Conservation (phyloP, 495 filamentous ascomycete species). For the Aspergillus coremiiformis region DNA sequence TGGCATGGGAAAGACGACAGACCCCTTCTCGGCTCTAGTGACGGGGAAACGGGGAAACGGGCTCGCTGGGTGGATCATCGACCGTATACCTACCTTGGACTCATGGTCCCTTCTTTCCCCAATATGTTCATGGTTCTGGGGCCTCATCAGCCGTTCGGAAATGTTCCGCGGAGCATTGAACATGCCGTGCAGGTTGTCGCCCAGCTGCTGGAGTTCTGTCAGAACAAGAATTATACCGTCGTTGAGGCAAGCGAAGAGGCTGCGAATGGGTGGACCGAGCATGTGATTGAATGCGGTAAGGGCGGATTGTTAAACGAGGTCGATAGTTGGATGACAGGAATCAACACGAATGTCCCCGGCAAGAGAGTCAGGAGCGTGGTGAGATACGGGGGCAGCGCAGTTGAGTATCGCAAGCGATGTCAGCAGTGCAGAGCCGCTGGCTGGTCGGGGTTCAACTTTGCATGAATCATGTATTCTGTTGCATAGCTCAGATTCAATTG, state of each 20-base stretch:
- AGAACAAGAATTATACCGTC: conserved; percentile 8
- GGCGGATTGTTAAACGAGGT: conserved; percentile 32
- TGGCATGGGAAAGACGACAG: conserved; percentile 16
- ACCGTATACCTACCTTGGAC: conserved; percentile 16
- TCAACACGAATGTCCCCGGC: conserved; percentile 28
- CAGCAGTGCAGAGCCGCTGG: background rate
- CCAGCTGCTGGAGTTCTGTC: conserved; percentile 11
- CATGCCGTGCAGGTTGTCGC: conserved; percentile 10
- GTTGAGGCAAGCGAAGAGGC: conserved; percentile 11
- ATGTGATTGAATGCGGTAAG: conserved; percentile 20
- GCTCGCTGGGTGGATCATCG: conserved; percentile 20
- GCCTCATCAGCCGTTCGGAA: conserved; percentile 30
- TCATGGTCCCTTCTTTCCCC: conserved; percentile 16
- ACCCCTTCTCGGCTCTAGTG: background rate
- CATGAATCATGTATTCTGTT: no score
- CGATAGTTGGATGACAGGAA: conserved; percentile 35
- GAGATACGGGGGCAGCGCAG: background rate
- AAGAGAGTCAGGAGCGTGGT: background rate
- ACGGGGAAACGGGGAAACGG: conserved; percentile 1
- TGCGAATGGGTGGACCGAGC: conserved; percentile 20
- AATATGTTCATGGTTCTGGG: conserved; percentile 24
- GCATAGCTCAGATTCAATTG: no score
- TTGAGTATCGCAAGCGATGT: conserved; percentile 1
- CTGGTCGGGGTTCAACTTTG: background rate
- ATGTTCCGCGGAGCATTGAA: conserved; percentile 44